Conservation (phyloP, 257 asterid genomes). For the Plantago elongata region DNA sequence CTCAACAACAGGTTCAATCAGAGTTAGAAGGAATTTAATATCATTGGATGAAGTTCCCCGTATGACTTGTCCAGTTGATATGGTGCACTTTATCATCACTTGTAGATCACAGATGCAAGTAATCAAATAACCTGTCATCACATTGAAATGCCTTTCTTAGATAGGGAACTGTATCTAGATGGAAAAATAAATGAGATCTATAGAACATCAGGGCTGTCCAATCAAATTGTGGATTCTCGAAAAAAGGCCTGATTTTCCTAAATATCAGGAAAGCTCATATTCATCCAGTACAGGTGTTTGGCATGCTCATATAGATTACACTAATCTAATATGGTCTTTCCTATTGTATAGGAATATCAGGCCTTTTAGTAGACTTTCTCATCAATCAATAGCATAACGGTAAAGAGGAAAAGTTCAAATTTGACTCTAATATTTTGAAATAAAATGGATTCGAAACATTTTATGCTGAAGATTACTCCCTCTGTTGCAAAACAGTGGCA, state of each 20-base stretch:
- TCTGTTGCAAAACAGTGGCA: no score
- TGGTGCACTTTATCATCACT: constrained; percentile 37
- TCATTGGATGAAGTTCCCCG: constrained; percentile 37
- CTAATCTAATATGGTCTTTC: no score
- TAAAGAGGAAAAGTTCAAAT: not conserved
- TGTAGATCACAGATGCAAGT: constrained; percentile 67
- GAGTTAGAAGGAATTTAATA: constrained; percentile 37
- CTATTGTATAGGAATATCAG: no score
- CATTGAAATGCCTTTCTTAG: constrained; percentile 23
- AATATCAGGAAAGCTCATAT: no score
- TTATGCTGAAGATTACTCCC: not conserved
- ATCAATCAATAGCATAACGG: no score
- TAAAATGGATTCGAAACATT: not conserved
- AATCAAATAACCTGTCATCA: constrained; percentile 58
- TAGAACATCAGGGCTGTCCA: not conserved
- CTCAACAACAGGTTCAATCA: constrained; percentile 76
- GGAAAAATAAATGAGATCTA: constrained; percentile 11
- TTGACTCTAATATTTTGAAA: not conserved
- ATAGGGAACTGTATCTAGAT: constrained; percentile 12
- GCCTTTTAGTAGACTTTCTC: no score
- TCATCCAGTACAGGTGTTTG: no score
- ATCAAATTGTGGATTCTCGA: no score
- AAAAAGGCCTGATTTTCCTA: no score
- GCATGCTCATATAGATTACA: no score
- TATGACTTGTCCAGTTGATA: constrained; percentile 31